Evolutionary conservation across 2,329 filamentous ascomycete species (phyloP).

Genomic region (Cadophora sp.): DNA sequence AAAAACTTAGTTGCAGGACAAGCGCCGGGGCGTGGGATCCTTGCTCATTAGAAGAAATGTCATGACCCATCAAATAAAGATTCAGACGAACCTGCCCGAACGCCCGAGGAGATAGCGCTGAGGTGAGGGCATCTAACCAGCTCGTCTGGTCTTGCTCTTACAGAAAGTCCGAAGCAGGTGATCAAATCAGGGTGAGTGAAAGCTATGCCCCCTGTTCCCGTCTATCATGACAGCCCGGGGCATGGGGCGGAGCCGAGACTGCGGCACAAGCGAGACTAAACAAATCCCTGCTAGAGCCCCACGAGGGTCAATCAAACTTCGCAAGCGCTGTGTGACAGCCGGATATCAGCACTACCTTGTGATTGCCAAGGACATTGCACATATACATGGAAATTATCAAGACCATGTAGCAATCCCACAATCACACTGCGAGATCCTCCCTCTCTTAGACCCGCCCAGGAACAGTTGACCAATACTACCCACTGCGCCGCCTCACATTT

Average conservation of each 20-base stretch:
- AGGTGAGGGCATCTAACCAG: too few relatives aligned
- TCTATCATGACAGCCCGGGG: too few relatives aligned
- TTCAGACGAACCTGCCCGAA: too few relatives aligned
- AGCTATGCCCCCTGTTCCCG: too few relatives aligned
- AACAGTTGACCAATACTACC: too few relatives aligned
- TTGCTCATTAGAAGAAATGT: too few relatives aligned
- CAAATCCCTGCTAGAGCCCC: background rate
- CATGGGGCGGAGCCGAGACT: background rate
- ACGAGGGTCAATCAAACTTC: background rate
- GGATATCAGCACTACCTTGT: background rate
- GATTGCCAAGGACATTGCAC: background rate
- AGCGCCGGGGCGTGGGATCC: too few relatives aligned
- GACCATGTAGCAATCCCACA: background rate
- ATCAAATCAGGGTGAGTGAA: background rate
- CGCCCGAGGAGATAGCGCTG: too few relatives aligned
- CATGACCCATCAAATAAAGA: too few relatives aligned
- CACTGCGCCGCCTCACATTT: background rate
- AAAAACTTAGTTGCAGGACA: too few relatives aligned
- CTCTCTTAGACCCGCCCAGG: too few relatives aligned
- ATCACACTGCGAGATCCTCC: background rate
- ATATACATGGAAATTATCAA: background rate
- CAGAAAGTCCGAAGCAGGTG: background rate
- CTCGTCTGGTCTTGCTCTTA: background rate
- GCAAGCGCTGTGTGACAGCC: background rate
- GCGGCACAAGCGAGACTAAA: background rate